Evolutionary conservation across 352 stramenopile species (phyloP).

Genomic region (Nothophytophthora sp.): DNA sequence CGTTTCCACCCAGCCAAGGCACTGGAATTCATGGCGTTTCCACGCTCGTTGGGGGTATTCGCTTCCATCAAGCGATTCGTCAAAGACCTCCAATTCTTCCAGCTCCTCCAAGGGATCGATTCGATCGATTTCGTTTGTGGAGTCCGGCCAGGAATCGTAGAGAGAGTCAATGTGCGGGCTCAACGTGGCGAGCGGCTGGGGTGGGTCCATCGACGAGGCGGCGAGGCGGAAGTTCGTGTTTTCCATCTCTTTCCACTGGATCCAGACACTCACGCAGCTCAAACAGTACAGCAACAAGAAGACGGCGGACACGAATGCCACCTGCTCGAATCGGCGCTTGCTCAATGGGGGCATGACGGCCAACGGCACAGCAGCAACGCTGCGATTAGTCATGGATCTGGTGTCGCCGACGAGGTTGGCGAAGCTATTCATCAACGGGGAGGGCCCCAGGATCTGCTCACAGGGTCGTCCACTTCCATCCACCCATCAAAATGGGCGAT

Average conservation of each 20-base stretch:
- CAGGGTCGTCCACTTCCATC: no score
- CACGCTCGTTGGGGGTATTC: conserved; percentile 20
- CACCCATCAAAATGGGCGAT: no score
- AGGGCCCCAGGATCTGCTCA: no score
- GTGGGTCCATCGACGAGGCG: conserved; percentile 3
- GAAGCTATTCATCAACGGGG: no score
- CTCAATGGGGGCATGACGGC: no score
- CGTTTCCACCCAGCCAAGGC: conserved; percentile 64
- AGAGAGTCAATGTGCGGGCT: no score
- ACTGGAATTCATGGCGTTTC: conserved; percentile 54
- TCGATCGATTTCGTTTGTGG: no score
- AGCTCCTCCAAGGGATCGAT: no score
- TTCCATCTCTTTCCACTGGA: conserved; percentile 30
- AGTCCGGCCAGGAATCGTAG: not conserved
- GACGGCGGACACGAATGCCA: conserved; percentile 6
- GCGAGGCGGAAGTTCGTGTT: not conserved
- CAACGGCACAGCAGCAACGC: no score
- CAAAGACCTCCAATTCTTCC: not conserved
- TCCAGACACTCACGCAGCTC: conserved; percentile 26
- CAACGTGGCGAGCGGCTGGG: no score
- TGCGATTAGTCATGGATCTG: no score
- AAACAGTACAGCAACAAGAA: conserved; percentile 29
- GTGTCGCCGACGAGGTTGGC: no score
- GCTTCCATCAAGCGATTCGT: conserved; percentile 1
- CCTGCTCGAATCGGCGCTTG: conserved; percentile 4